Conservation (phyloP, 768 basidiomycete genomes). For the Sistotremastrum niveocremeum region DNA sequence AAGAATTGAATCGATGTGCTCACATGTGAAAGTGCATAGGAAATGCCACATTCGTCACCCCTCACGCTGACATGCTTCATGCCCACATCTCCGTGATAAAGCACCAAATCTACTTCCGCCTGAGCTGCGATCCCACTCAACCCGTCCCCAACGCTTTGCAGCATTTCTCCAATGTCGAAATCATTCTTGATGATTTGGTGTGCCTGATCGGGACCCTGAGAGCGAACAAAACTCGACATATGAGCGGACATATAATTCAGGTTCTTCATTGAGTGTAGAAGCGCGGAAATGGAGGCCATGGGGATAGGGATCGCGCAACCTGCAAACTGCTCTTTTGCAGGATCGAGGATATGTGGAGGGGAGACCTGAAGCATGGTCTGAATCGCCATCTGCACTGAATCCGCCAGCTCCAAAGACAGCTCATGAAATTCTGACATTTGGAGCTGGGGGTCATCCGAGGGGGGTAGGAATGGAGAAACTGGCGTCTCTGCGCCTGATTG, state of each 20-base stretch:
- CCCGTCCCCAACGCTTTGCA: slow-evolving; percentile 83
- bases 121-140: slow-evolving; percentile 74
- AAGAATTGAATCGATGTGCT: slow-evolving; percentile 19
- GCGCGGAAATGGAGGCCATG: slow-evolving; percentile 73
- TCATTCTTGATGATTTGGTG: slow-evolving; percentile 29
- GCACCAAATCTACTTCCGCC: slow-evolving; percentile 76
- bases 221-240: slow-evolving; percentile 36
- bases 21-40: slow-evolving; percentile 75
- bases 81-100: slow-evolving; percentile 81
- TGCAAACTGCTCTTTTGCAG: slow-evolving; percentile 88
- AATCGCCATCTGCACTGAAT: slow-evolving; percentile 79
- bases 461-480: slow-evolving; percentile 10
- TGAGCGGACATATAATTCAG: slow-evolving; percentile 90
- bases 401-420: slow-evolving; percentile 78
- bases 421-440: slow-evolving; percentile 39
- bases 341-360: slow-evolving; percentile 79
- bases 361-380: slow-evolving; percentile 87
- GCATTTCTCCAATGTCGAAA: slow-evolving; percentile 84
- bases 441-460: slow-evolving; percentile 12
- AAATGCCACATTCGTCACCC: slow-evolving; percentile 75
- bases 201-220: no score
- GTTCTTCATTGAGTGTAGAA: slow-evolving; percentile 86
- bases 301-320: slow-evolving; percentile 81
- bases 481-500: slow-evolving; percentile 3
- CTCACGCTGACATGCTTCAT: slow-evolving; percentile 77